A percentile compares a stretch with the other conserved stretches of the same genome.
These are phyloP conservation scores for Sarocladiaceae sp. DNA, from an alignment of 2,329 filamentous ascomycete species.

Conservation along the genomic window DNA sequence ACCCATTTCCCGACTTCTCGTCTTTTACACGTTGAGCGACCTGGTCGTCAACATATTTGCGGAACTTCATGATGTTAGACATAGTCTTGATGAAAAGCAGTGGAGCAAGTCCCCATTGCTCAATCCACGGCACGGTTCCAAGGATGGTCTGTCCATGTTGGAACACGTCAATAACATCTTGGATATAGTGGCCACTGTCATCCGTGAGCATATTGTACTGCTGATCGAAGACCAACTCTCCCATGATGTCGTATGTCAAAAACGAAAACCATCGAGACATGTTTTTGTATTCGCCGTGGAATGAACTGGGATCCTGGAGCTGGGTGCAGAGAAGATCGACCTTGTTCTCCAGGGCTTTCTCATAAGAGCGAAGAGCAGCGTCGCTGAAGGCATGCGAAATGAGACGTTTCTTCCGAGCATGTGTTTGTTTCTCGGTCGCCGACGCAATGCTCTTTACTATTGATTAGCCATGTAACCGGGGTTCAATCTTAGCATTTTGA, in stretches of 20 bases:
- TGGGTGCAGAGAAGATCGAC: not conserved
- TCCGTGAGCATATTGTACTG: not conserved
- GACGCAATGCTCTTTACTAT: not conserved
- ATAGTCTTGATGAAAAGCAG: constrained; percentile 6
- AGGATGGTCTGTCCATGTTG: constrained; percentile 9
- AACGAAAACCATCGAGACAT: not conserved
- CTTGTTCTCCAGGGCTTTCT: not conserved
- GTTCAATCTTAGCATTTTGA: too few relatives aligned
- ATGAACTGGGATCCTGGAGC: not conserved
- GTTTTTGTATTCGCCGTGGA: not conserved
- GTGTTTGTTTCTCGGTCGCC: not conserved
- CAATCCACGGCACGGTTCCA: constrained; percentile 8
- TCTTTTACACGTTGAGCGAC: not conserved
- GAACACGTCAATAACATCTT: constrained; percentile 8
- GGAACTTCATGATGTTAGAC: constrained; percentile 3
- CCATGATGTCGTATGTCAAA: constrained; percentile 9
- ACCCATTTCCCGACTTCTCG: constrained; percentile 3
- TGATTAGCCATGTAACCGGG: too few relatives aligned
- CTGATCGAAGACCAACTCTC: constrained; percentile 2
- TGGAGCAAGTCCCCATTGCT: constrained; percentile 6
- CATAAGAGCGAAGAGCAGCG: not conserved
- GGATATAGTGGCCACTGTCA: constrained; percentile 7
- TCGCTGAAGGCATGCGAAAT: not conserved
- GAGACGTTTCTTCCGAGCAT: not conserved
- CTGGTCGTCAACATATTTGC: constrained; percentile 8